A percentile compares a stretch with the other conserved stretches of the same genome.
Evolutionary conservation across 2,329 filamentous ascomycete species (phyloP).

Genomic region (Xylaria arbuscula): DNA sequence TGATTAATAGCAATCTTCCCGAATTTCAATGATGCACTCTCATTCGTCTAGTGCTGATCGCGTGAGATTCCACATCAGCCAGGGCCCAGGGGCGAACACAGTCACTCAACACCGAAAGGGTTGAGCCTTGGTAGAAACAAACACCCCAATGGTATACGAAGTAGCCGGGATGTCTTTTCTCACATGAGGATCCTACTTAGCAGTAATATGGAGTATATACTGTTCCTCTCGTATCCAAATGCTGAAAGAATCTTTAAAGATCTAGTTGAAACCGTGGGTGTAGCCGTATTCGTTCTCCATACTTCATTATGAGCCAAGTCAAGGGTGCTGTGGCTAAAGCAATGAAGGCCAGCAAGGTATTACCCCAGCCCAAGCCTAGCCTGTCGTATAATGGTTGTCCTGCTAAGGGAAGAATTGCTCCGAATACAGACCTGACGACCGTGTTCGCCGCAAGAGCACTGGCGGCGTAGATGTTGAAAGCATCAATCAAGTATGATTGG

Average conservation of each 20-base stretch:
- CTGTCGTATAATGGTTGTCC: conserved; percentile 50
- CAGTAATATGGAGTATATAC: neutral
- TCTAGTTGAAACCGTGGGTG: conserved; percentile 31
- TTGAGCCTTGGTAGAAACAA: too few species aligned
- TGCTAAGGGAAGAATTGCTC: conserved; percentile 65
- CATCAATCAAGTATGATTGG: conserved; percentile 70
- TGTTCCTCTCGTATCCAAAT: neutral
- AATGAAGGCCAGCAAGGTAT: conserved; percentile 48
- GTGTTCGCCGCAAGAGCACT: conserved; percentile 67
- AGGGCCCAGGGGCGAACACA: neutral
- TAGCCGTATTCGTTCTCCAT: conserved; percentile 39
- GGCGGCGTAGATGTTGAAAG: conserved; percentile 55
- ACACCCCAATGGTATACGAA: too few species aligned
- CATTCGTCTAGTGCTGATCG: conserved; percentile 6
- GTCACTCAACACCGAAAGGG: neutral
- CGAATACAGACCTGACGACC: conserved; percentile 62
- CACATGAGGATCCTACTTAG: too few species aligned
- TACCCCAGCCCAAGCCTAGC: conserved; percentile 51
- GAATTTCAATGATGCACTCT: conserved; percentile 12
- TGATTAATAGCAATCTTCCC: neutral
- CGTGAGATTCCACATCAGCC: neutral
- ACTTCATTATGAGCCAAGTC: conserved; percentile 42
- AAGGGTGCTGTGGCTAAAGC: conserved; percentile 44
- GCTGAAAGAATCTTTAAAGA: conserved; percentile 11
- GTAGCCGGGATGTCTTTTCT: too few species aligned